Conservation (phyloP, 352 stramenopile genomes). For the Phytophthora capsici region DNA sequence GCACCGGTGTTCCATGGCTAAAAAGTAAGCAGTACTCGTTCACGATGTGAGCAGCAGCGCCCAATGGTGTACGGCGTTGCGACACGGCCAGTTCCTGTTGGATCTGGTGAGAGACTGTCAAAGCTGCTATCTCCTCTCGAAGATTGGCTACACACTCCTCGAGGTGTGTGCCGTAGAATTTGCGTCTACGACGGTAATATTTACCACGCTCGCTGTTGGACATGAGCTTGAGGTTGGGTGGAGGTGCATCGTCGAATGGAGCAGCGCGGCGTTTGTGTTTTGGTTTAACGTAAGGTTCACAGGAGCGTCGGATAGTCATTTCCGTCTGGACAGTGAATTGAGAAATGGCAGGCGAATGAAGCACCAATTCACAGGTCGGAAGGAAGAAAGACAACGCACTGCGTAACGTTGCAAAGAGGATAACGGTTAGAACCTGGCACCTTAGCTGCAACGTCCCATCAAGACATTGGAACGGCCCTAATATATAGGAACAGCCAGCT, state of each 20-base stretch:
- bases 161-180: slow-evolving; percentile 52
- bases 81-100: slow-evolving; percentile 31
- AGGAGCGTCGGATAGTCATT: background rate
- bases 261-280: background rate
- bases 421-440: background rate
- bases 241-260: slow-evolving; percentile 11
- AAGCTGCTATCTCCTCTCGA: slow-evolving; percentile 46
- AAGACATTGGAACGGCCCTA: no score
- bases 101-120: slow-evolving; percentile 32
- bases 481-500: no score
- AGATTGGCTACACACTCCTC: slow-evolving; percentile 44
- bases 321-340: background rate
- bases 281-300: background rate
- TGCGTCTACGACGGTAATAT: slow-evolving; percentile 56
- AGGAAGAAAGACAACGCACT: background rate
- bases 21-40: slow-evolving; percentile 60
- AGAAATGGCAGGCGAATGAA: background rate
- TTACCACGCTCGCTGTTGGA: slow-evolving; percentile 67
- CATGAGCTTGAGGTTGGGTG: slow-evolving; percentile 50
- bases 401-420: slow-evolving; percentile 1
- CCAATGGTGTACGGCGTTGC: slow-evolving; percentile 20
- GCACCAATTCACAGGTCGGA: no score
- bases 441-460: no score
- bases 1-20: slow-evolving; percentile 44
- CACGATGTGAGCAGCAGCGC: slow-evolving; percentile 34